Evolutionary conservation across 331 rosid genomes (phyloP), one percentile per base, ranked within the genome.

Genomic region (Telfairia occidentalis): DNA sequence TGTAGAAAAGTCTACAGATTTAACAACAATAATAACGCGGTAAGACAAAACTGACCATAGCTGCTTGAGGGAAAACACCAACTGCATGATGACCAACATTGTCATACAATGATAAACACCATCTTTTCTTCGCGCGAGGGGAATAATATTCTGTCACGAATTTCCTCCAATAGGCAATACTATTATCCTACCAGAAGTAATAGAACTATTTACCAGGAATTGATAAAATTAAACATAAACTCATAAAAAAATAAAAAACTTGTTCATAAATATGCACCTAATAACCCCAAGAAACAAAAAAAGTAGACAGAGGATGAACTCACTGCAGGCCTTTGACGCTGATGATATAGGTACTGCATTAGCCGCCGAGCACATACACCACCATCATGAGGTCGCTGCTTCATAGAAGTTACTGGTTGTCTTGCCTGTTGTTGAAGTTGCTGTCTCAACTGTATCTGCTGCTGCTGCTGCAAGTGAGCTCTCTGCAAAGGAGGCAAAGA

Each of bases 331-430:
- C 97, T 86, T 80, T 95, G 96, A 73, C 92, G 85, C 85, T 95
- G 97, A 82, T 95, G 99, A 84, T 92, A 95, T 32, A 95, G 86
- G 80, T 95, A 95, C 77, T 95, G 99, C 99, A 92, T 95, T 87
- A 95, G 74, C 58, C 99, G 90, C 59, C 97, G 97, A 35, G 97
- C 86, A 86, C 99, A 95, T 3, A 95, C 93, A 29, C 97, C 89
- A 63, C 89, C 73, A 30, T 95, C 99, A 85, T 63, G 78, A 8
- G 97, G 90, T 1, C 90, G 96, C 86, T 95, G 96, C 86, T 95
- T 95, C 79, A 76, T 43, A 12, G 85, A 53, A 80, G 90, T 59
- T 18, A 18, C n/a, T 2, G 92, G 96, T 67, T 83, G 92, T 87
- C 90, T 75, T 58, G 82, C 86, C 83, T 88, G 92, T 76, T 90